Evolutionary conservation across 2,329 filamentous ascomycete genomes (phyloP), one percentile per base, ranked within the genome.

Genomic region (Penicillium sp.): DNA sequence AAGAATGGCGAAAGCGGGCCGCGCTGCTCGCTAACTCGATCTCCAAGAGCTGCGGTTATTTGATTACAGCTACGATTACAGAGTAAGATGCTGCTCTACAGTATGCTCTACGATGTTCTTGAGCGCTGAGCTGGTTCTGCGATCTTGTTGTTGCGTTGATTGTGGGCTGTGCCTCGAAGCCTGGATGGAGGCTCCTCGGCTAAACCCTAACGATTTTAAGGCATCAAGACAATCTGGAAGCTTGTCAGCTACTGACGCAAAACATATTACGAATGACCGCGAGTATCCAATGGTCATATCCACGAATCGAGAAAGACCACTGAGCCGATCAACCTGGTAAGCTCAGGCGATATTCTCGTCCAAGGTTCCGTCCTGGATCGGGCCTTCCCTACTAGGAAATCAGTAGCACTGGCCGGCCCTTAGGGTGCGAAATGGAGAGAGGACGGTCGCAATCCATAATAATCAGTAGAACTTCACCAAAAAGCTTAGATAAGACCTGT

Each of bases 151-250:
- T 54, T 19, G 48, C 44, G 46, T 35, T 62, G 31, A 61, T 64
- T 67, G 58, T 66, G 61, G 65, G 57, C 46, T 48, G 51, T 59
- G 60, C 41, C 45, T 50, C 31, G 59, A 60, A 49, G 21, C 60
- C 61, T 65, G 65, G 61, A 69, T 63, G 67, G 72, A 71, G 72
- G 68, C 66, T 69, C 68, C 75, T 77, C 75, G 75, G 74, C 73
- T 77, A 77, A 77, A 75, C 73, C 75, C 75, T 76, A 76, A 69
- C 54, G 64, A 66, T 62, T 44, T 50, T 50, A 55, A 30, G 52
- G 38, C 52, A 30, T 38, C 49, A n/a, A 59, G 50, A 52, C 30
- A 1, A 21, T 13, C 6, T 51, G 15, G 46, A 48, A 21, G 29
- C 38, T 26, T 41, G 19, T 13, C 17, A 19, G 44, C 44, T 19